Percentiles rank a stretch among this genome's conserved stretches.
phyloP scores from a whole-genome alignment of 805 yeast species.

The Babjeviella inositovora region DNA sequence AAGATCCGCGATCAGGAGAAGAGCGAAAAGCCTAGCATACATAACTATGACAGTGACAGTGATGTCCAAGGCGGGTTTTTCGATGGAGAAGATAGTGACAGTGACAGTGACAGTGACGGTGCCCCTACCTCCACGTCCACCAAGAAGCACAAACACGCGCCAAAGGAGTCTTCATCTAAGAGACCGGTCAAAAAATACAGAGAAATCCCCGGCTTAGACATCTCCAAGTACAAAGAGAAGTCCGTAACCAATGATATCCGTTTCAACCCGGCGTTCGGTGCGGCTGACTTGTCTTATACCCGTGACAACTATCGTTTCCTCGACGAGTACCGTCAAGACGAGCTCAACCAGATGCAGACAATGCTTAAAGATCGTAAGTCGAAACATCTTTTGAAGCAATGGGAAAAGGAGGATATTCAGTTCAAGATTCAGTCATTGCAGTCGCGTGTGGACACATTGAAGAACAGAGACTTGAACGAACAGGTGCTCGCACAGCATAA shows the following conservation, averaged over 20 bases:
- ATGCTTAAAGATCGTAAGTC: slow-evolving; percentile 38
- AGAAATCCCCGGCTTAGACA: slow-evolving; percentile 53
- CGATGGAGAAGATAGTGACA: slow-evolving; percentile 5
- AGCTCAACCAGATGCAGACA: slow-evolving; percentile 41
- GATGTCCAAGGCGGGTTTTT: slow-evolving; percentile 4
- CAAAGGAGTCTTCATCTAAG: slow-evolving; percentile 65
- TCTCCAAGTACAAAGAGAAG: slow-evolving; percentile 30
- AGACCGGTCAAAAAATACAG: slow-evolving; percentile 54
- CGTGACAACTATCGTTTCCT: slow-evolving; percentile 73
- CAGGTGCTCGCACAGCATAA: slow-evolving; percentile 49
- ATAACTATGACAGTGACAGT: slow-evolving; percentile 2
- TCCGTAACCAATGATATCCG: slow-evolving; percentile 83
- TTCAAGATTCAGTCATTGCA: slow-evolving; percentile 43
- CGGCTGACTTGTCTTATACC: slow-evolving; percentile 50
- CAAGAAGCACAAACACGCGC: slow-evolving; percentile 68
- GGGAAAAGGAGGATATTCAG: slow-evolving; percentile 36
- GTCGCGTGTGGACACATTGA: slow-evolving; percentile 51
- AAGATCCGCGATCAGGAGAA: slow-evolving; percentile 12
- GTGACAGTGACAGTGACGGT: slow-evolving; percentile 10
- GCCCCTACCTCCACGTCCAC: slow-evolving; percentile 10
- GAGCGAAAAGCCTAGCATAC: slow-evolving; percentile 5
- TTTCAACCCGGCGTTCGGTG: slow-evolving; percentile 83
- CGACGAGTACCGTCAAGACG: slow-evolving; percentile 71
- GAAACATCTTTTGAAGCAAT: slow-evolving; percentile 17
- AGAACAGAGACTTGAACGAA: slow-evolving; percentile 60